Conservation (phyloP, 495 filamentous ascomycete species). For the Neurospora pannonica region DNA sequence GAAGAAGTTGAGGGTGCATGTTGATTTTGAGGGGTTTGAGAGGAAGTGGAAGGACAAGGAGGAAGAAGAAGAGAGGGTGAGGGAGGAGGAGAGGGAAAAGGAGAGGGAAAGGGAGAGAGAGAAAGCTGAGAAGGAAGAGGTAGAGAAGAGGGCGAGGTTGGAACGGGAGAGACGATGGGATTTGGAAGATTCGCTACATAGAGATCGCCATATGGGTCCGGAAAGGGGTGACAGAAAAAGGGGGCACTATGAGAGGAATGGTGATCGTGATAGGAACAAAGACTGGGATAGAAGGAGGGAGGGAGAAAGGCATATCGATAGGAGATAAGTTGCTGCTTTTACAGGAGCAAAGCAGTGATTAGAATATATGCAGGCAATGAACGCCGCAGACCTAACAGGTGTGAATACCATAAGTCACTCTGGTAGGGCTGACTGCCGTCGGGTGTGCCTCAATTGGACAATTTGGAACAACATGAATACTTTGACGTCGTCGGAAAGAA, state of each 20-base stretch:
- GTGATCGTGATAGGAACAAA: background rate
- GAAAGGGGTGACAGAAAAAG: background rate
- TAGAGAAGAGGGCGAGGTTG: background rate
- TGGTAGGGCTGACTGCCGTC: background rate
- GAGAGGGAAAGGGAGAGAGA: background rate
- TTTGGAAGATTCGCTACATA: background rate
- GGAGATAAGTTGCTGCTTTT: background rate
- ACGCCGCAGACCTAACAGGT: background rate
- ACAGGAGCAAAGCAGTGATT: background rate
- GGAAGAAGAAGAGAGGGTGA: conserved; percentile 3
- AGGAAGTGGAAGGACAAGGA: conserved; percentile 18
- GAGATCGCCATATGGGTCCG: background rate
- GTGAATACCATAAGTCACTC: background rate
- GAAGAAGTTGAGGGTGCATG: conserved; percentile 34
- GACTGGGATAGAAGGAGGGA: background rate
- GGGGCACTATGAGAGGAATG: background rate
- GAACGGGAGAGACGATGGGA: background rate
- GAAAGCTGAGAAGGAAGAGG: conserved; percentile 1
- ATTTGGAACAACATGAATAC: background rate
- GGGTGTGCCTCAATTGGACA: background rate
- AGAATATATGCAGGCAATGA: background rate
- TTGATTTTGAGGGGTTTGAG: conserved; percentile 34
- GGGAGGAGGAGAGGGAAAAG: conserved; percentile 13
- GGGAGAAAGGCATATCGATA: background rate
- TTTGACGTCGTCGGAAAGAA: background rate